These are phyloP conservation scores for Ustilago esculenta DNA, from an alignment of 1,284 basidiomycete species.

Conservation along the genomic window DNA sequence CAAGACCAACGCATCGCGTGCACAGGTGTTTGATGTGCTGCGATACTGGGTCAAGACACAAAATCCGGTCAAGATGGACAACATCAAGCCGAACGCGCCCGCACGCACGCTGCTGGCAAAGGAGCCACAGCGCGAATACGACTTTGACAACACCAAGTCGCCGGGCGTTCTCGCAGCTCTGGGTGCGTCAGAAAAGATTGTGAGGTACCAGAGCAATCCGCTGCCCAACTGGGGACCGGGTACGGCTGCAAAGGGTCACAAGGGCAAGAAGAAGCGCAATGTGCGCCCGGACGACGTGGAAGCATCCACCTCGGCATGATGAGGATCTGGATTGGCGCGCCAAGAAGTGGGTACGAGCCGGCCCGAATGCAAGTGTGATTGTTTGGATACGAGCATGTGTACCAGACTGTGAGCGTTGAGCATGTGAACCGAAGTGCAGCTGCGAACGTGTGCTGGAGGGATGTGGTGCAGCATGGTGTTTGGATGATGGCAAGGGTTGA, in stretches of 20 bases:
- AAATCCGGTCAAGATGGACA: slow-evolving; percentile 80
- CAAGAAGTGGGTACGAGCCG: too few relatives aligned
- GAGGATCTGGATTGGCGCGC: neutral
- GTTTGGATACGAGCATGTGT: too few relatives aligned
- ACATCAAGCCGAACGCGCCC: slow-evolving; percentile 72
- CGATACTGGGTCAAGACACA: slow-evolving; percentile 78
- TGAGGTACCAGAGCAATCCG: slow-evolving; percentile 90
- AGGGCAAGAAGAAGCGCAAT: slow-evolving; percentile 48
- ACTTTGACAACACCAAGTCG: slow-evolving; percentile 40
- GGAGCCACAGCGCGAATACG: slow-evolving; percentile 56
- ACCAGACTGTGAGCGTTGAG: too few relatives aligned
- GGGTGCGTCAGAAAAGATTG: slow-evolving; percentile 28
- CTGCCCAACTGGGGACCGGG: slow-evolving; percentile 88
- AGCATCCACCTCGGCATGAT: neutral
- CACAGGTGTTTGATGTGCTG: slow-evolving; percentile 82
- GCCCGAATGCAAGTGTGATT: neutral
- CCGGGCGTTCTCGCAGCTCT: slow-evolving; percentile 30
- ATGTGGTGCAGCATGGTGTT: too few relatives aligned
- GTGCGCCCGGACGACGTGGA: slow-evolving; percentile 39
- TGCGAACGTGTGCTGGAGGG: too few relatives aligned
- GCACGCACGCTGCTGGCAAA: slow-evolving; percentile 75
- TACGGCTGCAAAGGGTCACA: slow-evolving; percentile 61
- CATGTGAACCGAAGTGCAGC: too few relatives aligned
- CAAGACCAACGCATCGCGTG: slow-evolving; percentile 83
- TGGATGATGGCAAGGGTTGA: too few relatives aligned